Conservation (phyloP, 805 yeast species). For the Zygoascus biomembranicola region DNA sequence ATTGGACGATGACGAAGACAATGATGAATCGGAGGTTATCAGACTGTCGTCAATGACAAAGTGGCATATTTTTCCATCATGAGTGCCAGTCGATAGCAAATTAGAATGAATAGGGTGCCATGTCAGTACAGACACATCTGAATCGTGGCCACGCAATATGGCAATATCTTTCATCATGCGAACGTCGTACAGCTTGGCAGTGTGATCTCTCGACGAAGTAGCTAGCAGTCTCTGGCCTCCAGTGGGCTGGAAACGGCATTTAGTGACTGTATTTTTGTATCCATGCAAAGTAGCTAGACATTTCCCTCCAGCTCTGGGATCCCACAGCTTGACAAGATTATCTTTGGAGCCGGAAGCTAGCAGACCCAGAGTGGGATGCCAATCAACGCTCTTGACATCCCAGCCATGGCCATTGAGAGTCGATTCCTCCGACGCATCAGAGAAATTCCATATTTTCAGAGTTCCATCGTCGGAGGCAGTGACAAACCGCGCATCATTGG, state of each 20-base stretch:
- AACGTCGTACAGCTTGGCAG: conserved; percentile 80
- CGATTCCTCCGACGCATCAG: conserved; percentile 76
- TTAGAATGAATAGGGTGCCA: conserved; percentile 92
- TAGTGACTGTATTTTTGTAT: conserved; percentile 88
- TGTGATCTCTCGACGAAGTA: conserved; percentile 80
- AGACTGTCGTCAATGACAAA: conserved; percentile 45
- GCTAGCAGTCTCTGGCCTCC: conserved; percentile 70
- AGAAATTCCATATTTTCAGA: conserved; percentile 90
- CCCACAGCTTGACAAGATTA: conserved; percentile 90
- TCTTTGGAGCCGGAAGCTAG: conserved; percentile 93
- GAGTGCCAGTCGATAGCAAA: conserved; percentile 74
- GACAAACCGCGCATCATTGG: conserved; percentile 85
- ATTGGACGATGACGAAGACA: conserved; percentile 21
- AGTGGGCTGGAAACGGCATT: conserved; percentile 74
- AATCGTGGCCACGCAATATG: conserved; percentile 68
- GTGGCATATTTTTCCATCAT: conserved; percentile 80
- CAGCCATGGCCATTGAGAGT: conserved; percentile 88
- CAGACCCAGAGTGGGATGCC: conserved; percentile 88
- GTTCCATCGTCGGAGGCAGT: conserved; percentile 90
- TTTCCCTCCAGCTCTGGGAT: conserved; percentile 65
- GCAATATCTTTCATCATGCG: conserved; percentile 73
- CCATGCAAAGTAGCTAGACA: conserved; percentile 80
- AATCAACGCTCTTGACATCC: conserved; percentile 96
- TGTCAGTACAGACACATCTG: conserved; percentile 74
- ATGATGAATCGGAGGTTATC: not conserved